These are phyloP conservation scores for Poteriospumella lacustris DNA, from an alignment of 108 stramenopile species.

Conservation along the genomic window DNA sequence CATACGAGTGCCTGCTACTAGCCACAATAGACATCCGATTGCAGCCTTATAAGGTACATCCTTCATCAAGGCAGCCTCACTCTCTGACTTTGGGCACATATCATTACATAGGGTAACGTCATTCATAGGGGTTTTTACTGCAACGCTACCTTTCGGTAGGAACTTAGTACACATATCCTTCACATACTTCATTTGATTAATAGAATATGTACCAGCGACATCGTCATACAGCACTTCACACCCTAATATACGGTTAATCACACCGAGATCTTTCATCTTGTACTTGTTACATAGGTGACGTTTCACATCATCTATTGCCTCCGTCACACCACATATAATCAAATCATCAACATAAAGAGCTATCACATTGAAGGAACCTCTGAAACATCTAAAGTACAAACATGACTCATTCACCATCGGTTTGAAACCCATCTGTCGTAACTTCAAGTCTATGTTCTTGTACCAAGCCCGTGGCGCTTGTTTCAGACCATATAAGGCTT, in stretches of 20 bases:
- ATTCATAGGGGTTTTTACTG: neutral
- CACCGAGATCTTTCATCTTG: neutral
- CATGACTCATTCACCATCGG: too few relatives aligned
- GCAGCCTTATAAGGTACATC: neutral
- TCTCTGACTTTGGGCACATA: neutral
- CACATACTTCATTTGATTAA: neutral
- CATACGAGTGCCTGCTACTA: neutral
- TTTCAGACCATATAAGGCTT: too few relatives aligned
- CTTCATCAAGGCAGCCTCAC: neutral
- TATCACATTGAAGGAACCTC: too few relatives aligned
- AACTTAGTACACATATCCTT: neutral
- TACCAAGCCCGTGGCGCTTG: too few relatives aligned
- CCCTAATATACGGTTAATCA: neutral
- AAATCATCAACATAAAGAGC: too few relatives aligned
- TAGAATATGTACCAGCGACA: neutral
- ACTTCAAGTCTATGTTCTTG: too few relatives aligned
- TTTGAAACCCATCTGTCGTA: too few relatives aligned
- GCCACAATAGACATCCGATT: neutral
- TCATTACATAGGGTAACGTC: neutral
- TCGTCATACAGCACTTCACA: neutral
- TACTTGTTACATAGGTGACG: neutral
- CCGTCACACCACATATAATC: neutral
- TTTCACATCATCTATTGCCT: neutral
- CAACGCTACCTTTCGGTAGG: neutral
- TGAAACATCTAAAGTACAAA: too few relatives aligned